A percentile compares a stretch with the other conserved stretches of the same genome.
Evolutionary conservation across 257 asterid genomes (phyloP).

Genomic region (Rauvolfia tetraphylla): DNA sequence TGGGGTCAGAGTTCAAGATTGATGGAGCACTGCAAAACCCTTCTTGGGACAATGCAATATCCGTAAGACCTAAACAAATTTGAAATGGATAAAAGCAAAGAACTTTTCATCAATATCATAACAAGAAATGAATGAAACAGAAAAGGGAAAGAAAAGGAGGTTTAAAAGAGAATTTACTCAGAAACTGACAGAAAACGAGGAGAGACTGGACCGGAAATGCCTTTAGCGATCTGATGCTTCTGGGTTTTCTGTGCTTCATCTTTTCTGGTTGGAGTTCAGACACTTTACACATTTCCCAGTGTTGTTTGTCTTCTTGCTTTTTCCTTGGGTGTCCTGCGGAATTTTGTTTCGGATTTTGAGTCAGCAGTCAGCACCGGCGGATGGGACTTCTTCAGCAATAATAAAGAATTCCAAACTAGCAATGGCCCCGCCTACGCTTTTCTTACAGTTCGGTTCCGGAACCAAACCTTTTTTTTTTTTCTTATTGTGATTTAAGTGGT

Average conservation of each 20-base stretch:
- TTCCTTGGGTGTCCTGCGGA: background rate
- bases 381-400: background rate
- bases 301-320: slow-evolving; percentile 10
- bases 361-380: background rate
- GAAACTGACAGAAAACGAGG: slow-evolving; percentile 24
- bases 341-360: slow-evolving; percentile 15
- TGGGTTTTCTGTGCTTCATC: slow-evolving; percentile 9
- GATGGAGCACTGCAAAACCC: slow-evolving; percentile 81
- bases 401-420: background rate
- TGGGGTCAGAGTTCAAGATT: slow-evolving; percentile 35
- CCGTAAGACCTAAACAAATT: slow-evolving; percentile 40
- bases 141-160: slow-evolving; percentile 6
- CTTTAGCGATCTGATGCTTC: slow-evolving; percentile 9
- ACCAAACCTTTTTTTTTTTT: too few species aligned
- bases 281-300: background rate
- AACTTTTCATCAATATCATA: background rate
- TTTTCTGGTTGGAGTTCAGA: background rate
- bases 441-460: too few species aligned
- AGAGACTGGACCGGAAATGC: slow-evolving; percentile 24
- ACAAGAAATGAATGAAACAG: background rate
- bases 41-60: slow-evolving; percentile 36
- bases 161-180: slow-evolving; percentile 26
- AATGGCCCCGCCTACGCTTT: too few species aligned
- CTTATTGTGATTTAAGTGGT: too few species aligned
- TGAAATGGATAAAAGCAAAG: slow-evolving; percentile 9